Evolutionary conservation across 1,284 basidiomycete genomes (phyloP), one percentile per base, ranked within the genome.

Genomic region (Ustilago bromivora): DNA sequence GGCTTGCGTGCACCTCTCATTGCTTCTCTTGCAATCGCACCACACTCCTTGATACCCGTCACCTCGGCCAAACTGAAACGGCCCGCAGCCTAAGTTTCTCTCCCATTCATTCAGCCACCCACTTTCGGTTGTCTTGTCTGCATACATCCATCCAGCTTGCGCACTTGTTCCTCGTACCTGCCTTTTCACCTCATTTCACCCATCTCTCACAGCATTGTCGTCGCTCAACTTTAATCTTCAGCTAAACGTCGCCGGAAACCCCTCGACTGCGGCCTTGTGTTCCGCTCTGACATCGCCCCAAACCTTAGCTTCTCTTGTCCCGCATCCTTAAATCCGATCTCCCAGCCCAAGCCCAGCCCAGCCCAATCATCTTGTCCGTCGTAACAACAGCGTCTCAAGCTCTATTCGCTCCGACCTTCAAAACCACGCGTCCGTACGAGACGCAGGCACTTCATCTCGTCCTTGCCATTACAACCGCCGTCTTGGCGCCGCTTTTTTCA

Each of bases 361-460:
- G 6, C n/a, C 4, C 43, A 46, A 19, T 11, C 43, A 46, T 4
- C 23, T 28, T 19, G n/a, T 43, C 43, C n/a, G 1, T 19, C 43
- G 15, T 46, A 46, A 9, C 43, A 46, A 46, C 43, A 4, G 43
- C n/a, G 1, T 19, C n/a, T 46, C n/a, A 17, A 15, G 40, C 40
- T 41, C 12, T 12, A 17, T 15, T 23, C 23, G 46, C 8, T 51
- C 49, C 8, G 31, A 19, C 11, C 38, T 17, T 40, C 5, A 28
- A 51, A 32, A 31, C 49, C 49, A 28, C 49, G 31, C 31, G 49
- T 51, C 28, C 15, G 31, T n/a, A 9, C 11, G 19, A 46, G 15
- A 51, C 28, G 49, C 49, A 51, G 43, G 43, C n/a, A 51, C 49
- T 51, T 51, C 49, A 51, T 51, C 49, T 51, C 49, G 31, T n/a